phyloP scores from a whole-genome alignment of 148 eudicot species.

The Suaeda aralocaspica region DNA sequence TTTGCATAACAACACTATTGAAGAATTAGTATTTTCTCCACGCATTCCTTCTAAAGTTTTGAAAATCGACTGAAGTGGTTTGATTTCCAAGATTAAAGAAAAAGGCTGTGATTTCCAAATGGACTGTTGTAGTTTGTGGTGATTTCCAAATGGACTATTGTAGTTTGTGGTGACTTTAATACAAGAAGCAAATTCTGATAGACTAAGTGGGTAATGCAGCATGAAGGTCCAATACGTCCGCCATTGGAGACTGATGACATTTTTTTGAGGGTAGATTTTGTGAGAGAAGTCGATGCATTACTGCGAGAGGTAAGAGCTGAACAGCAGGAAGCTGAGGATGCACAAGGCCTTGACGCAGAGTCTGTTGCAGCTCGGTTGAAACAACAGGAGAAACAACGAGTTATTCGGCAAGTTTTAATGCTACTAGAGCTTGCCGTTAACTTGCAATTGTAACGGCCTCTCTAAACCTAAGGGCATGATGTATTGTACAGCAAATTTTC shows the following conservation, averaged over 20 bases:
- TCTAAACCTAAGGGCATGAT: background rate
- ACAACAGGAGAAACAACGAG: constrained; percentile 74
- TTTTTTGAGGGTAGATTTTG: constrained; percentile 80
- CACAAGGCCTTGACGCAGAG: constrained; percentile 67
- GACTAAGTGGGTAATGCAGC: constrained; percentile 38
- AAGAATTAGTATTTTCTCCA: too few species aligned
- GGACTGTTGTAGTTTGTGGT: too few species aligned
- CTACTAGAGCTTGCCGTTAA: constrained; percentile 73
- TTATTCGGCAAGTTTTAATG: constrained; percentile 61
- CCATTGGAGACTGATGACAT: constrained; percentile 63
- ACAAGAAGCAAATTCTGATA: constrained; percentile 13
- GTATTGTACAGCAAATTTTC: background rate
- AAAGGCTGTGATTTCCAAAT: too few species aligned
- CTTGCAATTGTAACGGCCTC: constrained; percentile 49
- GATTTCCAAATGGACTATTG: too few species aligned
- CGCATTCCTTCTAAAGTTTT: too few species aligned
- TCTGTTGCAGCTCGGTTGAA: constrained; percentile 81
- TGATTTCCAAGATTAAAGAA: too few species aligned
- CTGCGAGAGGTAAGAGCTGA: constrained; percentile 72
- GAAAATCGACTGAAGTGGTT: too few species aligned
- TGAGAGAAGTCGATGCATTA: constrained; percentile 69
- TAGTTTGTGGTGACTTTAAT: background rate
- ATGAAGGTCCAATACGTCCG: constrained; percentile 73
- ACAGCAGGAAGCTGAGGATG: constrained; percentile 26
- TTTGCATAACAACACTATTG: too few species aligned